Conservation (phyloP, 2,329 filamentous ascomycete genomes). For the Neodidymelliopsis sp. region DNA sequence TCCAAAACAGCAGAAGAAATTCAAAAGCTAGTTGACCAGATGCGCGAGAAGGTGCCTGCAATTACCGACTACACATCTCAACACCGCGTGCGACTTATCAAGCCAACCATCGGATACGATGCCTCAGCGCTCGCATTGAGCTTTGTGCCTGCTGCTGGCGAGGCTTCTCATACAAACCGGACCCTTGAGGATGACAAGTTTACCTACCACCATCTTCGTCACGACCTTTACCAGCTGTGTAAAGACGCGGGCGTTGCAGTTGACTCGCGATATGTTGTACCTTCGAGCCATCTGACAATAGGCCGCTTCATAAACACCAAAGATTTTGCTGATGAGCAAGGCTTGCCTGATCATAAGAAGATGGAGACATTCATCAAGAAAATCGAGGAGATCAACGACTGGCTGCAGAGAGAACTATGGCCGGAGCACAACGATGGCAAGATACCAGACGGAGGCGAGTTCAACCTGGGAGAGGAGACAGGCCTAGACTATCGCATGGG, state of each 20-base stretch:
- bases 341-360: slow-evolving; percentile 61
- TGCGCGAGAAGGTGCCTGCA: slow-evolving; percentile 63
- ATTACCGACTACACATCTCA: slow-evolving; percentile 72
- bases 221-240: slow-evolving; percentile 74
- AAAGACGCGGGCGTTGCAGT: slow-evolving; percentile 71
- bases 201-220: slow-evolving; percentile 89
- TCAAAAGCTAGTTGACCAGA: slow-evolving; percentile 63
- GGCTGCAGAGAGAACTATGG: slow-evolving; percentile 77
- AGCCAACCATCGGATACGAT: slow-evolving; percentile 84
- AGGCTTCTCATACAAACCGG: slow-evolving; percentile 52
- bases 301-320: slow-evolving; percentile 76
- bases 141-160: slow-evolving; percentile 80
- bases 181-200: slow-evolving; percentile 67
- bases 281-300: slow-evolving; percentile 88
- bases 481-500: slow-evolving; percentile 80
- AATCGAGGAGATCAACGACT: slow-evolving; percentile 79
- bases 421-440: slow-evolving; percentile 52
- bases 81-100: slow-evolving; percentile 78
- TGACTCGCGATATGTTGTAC: slow-evolving; percentile 83
- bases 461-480: slow-evolving; percentile 85
- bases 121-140: slow-evolving; percentile 84
- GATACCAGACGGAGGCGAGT: slow-evolving; percentile 68
- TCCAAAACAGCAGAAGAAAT: slow-evolving; percentile 76
- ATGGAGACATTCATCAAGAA: slow-evolving; percentile 70
- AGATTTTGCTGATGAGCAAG: slow-evolving; percentile 58